Evolutionary conservation across 2,329 filamentous ascomycete species (phyloP).

Genomic region (Aspergillus sp.): DNA sequence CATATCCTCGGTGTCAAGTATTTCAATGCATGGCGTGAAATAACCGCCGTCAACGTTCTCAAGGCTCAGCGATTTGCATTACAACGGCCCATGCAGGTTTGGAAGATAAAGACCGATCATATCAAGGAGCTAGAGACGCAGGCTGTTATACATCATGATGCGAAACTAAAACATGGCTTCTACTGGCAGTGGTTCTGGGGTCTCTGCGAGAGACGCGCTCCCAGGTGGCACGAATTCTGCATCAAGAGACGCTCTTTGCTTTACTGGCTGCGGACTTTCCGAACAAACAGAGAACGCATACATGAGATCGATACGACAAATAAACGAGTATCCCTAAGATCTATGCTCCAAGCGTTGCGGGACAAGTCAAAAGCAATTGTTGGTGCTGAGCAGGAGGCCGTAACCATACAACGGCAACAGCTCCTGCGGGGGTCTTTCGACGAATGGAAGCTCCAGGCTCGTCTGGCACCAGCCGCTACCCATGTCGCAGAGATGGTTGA

Average conservation of each 20-base stretch:
- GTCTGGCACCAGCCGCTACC: constrained; percentile 42
- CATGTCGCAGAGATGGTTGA: constrained; percentile 48
- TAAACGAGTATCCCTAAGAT: constrained; percentile 27
- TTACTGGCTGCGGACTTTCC: constrained; percentile 41
- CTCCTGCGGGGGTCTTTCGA: constrained; percentile 38
- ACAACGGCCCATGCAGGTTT: constrained; percentile 55
- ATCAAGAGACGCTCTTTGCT: constrained; percentile 43
- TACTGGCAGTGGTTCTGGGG: constrained; percentile 48
- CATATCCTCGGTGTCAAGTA: constrained; percentile 69
- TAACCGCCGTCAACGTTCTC: constrained; percentile 61
- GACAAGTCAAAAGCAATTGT: constrained; percentile 30
- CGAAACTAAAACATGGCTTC: constrained; percentile 29
- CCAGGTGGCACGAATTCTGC: constrained; percentile 42
- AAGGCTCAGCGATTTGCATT: constrained; percentile 53
- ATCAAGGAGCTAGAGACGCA: constrained; percentile 35
- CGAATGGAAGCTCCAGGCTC: constrained; percentile 44
- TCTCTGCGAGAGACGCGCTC: constrained; percentile 45
- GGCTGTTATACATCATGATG: constrained; percentile 31
- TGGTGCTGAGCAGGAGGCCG: constrained; percentile 30
- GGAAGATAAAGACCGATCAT: constrained; percentile 46
- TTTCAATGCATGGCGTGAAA: constrained; percentile 68
- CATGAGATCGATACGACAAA: constrained; percentile 38
- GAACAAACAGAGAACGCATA: constrained; percentile 40
- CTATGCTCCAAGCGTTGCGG: constrained; percentile 36
- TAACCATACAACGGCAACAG: constrained; percentile 31